Evolutionary conservation across 2,329 filamentous ascomycete species (phyloP).

Genomic region (Bisporella sp.): DNA sequence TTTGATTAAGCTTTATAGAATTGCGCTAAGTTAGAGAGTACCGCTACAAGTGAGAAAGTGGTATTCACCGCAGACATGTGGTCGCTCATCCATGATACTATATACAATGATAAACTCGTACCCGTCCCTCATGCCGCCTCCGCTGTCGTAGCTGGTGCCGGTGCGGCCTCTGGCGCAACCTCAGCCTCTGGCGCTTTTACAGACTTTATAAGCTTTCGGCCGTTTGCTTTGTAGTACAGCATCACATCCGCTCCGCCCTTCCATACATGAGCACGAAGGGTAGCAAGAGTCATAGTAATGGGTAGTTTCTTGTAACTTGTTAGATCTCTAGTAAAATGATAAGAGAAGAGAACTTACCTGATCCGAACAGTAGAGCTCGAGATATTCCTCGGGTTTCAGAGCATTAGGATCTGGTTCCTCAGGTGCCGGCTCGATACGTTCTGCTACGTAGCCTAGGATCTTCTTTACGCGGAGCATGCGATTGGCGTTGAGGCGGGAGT

Average conservation of each 20-base stretch:
- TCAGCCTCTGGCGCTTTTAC: constrained; percentile 8
- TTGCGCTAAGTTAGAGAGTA: too few species aligned
- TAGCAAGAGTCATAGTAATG: constrained; percentile 86
- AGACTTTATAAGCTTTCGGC: constrained; percentile 37
- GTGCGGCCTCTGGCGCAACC: background rate
- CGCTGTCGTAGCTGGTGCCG: background rate
- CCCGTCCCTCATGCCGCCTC: background rate
- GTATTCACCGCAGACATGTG: too few species aligned
- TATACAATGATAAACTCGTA: too few species aligned
- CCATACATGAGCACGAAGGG: constrained; percentile 87
- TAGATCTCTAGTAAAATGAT: constrained; percentile 3
- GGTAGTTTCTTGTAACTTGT: constrained; percentile 42
- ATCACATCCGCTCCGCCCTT: constrained; percentile 90
- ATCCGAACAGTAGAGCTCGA: constrained; percentile 92
- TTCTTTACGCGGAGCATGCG: constrained; percentile 95
- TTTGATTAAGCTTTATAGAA: too few species aligned
- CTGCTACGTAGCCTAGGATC: constrained; percentile 84
- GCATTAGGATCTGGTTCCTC: constrained; percentile 51
- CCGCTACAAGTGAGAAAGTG: too few species aligned
- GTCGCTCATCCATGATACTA: too few species aligned
- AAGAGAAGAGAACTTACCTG: constrained; percentile 51
- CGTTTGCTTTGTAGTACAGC: constrained; percentile 86
- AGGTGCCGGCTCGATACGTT: constrained; percentile 72
- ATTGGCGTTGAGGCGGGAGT: constrained; percentile 90
- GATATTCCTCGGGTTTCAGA: constrained; percentile 80